These are phyloP conservation scores for Debaryomyces coudertii DNA, from an alignment of 1,139 yeast genomes.

Conservation along the genomic window DNA sequence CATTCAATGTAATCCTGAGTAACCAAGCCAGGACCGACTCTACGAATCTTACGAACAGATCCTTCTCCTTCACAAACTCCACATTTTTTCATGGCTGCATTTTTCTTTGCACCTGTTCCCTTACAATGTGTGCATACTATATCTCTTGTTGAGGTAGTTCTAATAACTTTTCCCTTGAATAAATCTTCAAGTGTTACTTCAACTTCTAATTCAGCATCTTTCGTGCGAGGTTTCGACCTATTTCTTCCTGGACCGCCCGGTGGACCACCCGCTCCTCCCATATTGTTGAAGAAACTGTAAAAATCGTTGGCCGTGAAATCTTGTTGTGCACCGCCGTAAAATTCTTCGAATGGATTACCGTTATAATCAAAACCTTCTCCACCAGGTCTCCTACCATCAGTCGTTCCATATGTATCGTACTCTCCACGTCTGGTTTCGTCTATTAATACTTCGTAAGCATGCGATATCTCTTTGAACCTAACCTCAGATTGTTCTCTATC, in stretches of 20 bases:
- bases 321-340: slow-evolving; percentile 31
- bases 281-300: slow-evolving; percentile 64
- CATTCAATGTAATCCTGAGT: slow-evolving; percentile 69
- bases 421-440: slow-evolving; percentile 61
- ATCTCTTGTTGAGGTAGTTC: slow-evolving; percentile 74
- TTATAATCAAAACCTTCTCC: slow-evolving; percentile 25
- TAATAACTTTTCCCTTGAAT: slow-evolving; percentile 79
- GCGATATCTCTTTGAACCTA: slow-evolving; percentile 73
- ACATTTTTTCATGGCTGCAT: slow-evolving; percentile 63
- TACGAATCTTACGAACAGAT: slow-evolving; percentile 55
- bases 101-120: slow-evolving; percentile 73
- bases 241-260: slow-evolving; percentile 16
- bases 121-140: slow-evolving; percentile 70
- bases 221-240: slow-evolving; percentile 42
- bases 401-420: slow-evolving; percentile 61
- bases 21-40: slow-evolving; percentile 78
- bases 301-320: slow-evolving; percentile 69
- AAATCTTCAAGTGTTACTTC: slow-evolving; percentile 74
- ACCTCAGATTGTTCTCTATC: slow-evolving; percentile 69
- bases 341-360: slow-evolving; percentile 48
- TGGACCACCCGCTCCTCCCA: slow-evolving; percentile 31
- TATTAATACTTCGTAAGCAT: slow-evolving; percentile 74
- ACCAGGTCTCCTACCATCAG: slow-evolving; percentile 33
- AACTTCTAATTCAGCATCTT: slow-evolving; percentile 67
- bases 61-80: slow-evolving; percentile 78